Evolutionary conservation across 1,139 yeast genomes (phyloP).

Genomic region (Diutina siamensis): DNA sequence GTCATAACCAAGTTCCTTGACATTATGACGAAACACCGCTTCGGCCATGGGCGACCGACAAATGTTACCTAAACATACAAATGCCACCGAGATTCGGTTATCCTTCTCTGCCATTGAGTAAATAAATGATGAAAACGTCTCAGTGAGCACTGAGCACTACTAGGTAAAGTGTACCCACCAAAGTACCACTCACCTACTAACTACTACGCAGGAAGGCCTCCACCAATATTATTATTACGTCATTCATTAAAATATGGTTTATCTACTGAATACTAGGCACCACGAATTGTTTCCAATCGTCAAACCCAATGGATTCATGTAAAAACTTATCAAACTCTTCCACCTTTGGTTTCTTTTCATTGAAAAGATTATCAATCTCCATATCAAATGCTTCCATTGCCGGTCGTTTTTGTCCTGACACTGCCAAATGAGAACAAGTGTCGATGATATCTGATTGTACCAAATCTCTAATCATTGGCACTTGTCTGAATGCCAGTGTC

Average conservation of each 20-base stretch:
- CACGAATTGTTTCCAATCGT: constrained; percentile 24
- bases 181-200: no score
- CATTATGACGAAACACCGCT: constrained; percentile 68
- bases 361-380: constrained; percentile 27
- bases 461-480: constrained; percentile 17
- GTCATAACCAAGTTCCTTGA: constrained; percentile 33
- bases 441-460: constrained; percentile 21
- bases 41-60: constrained; percentile 99
- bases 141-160: no score
- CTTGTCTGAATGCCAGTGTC: constrained; percentile 35
- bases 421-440: constrained; percentile 16
- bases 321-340: constrained; percentile 17
- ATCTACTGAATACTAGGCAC: neutral
- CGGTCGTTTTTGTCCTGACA: constrained; percentile 9
- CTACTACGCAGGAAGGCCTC: no score
- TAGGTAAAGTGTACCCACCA: no score
- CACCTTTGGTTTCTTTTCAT: constrained; percentile 23
- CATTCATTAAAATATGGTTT: neutral
- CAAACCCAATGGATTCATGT: constrained; percentile 26
- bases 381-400: constrained; percentile 10
- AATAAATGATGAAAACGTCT: no score
- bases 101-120: no score
- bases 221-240: no score
- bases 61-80: constrained; percentile 86
- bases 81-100: constrained; percentile 53